phyloP scores from a whole-genome alignment of 306 rosid species.

The Pterocarpus macrocarpus region DNA sequence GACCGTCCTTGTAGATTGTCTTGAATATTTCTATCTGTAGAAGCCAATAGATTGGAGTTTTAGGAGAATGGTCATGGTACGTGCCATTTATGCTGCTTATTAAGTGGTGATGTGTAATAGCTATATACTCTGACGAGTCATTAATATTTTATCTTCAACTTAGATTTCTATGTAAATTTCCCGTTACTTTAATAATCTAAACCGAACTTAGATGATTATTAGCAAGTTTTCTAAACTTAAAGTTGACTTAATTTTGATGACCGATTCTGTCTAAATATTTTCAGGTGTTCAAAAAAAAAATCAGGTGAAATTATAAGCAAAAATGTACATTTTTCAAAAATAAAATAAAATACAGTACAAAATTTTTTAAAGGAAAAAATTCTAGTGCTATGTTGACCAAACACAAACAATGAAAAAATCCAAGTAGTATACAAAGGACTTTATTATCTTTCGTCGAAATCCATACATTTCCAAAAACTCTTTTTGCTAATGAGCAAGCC shows the following conservation, averaged over 20 bases:
- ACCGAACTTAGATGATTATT: slow-evolving; percentile 7
- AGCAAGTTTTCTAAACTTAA: neutral
- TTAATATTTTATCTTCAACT: slow-evolving; percentile 28
- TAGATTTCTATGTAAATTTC: slow-evolving; percentile 18
- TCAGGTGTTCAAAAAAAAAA: neutral
- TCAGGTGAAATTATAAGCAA: neutral
- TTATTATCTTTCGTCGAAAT: slow-evolving; percentile 9
- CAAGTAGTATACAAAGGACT: neutral
- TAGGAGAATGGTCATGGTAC: slow-evolving; percentile 35
- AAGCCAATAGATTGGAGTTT: slow-evolving; percentile 19
- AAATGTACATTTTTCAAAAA: neutral
- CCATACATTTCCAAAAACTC: slow-evolving; percentile 8
- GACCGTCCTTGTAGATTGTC: slow-evolving; percentile 41
- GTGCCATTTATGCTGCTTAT: slow-evolving; percentile 22
- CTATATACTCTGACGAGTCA: neutral
- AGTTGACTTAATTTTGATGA: slow-evolving; percentile 23
- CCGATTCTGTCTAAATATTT: neutral
- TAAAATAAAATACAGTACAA: neutral
- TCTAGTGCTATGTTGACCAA: neutral
- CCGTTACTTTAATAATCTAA: neutral
- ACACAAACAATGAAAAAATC: neutral
- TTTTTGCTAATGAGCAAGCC: slow-evolving; percentile 18
- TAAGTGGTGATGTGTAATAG: slow-evolving; percentile 10
- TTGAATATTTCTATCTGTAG: slow-evolving; percentile 35
- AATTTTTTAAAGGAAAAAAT: no score